Percentiles rank a stretch among this genome's conserved stretches.
Evolutionary conservation across 345 rosid species (phyloP).

Genomic region (Hypericum perforatum): DNA sequence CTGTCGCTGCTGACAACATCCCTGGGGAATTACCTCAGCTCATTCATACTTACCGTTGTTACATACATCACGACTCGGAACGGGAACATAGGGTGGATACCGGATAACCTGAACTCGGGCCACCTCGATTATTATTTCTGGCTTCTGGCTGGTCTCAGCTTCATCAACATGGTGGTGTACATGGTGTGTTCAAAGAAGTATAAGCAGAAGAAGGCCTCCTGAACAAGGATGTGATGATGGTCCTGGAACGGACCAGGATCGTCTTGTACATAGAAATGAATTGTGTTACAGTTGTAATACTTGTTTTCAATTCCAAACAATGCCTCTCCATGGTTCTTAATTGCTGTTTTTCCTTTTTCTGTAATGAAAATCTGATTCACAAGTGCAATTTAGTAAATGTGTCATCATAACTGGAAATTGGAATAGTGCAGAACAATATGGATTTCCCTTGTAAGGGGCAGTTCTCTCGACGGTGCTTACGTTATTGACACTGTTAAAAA

Average conservation of each 20-base stretch:
- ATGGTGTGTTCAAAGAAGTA: slow-evolving; percentile 53
- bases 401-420: too few species aligned
- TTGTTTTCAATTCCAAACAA: too few species aligned
- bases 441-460: too few species aligned
- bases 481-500: too few species aligned
- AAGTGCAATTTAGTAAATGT: too few species aligned
- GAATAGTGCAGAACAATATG: too few species aligned
- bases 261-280: not conserved
- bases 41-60: slow-evolving; percentile 66
- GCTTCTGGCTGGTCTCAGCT: slow-evolving; percentile 75
- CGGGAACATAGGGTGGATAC: slow-evolving; percentile 75
- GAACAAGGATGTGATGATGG: not conserved
- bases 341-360: too few species aligned
- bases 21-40: slow-evolving; percentile 75
- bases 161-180: slow-evolving; percentile 55
- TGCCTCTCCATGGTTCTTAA: too few species aligned
- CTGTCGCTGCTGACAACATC: slow-evolving; percentile 62
- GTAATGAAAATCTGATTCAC: too few species aligned
- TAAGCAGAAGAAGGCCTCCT: slow-evolving; percentile 49
- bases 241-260: too few species aligned
- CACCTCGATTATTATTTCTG: slow-evolving; percentile 95
- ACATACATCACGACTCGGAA: slow-evolving; percentile 48
- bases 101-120: slow-evolving; percentile 74
- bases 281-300: too few species aligned
- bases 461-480: too few species aligned